Conservation (phyloP, 2,329 filamentous ascomycete species). For the Claviceps digitariae region DNA sequence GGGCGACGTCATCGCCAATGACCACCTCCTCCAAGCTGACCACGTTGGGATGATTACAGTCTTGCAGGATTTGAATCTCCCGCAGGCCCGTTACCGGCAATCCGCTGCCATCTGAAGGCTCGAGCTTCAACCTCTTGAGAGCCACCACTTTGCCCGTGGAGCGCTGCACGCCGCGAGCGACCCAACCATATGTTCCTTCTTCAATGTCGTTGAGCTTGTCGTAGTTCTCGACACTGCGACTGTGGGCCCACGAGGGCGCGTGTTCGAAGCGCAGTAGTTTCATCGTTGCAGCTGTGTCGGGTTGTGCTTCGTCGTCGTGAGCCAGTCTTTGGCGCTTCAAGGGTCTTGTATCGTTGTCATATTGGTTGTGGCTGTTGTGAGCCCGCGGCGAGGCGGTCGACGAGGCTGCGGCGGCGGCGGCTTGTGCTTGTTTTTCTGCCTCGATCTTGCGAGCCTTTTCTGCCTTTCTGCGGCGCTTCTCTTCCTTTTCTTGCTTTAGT, state of each 20-base stretch:
- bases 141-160: conserved; percentile 71
- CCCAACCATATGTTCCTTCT: conserved; percentile 92
- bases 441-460: conserved; percentile 64
- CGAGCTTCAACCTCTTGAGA: conserved; percentile 86
- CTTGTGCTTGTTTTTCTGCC: conserved; percentile 24
- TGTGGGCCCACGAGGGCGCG: conserved; percentile 50
- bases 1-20: conserved; percentile 47
- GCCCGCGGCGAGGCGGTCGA: background rate
- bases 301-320: conserved; percentile 21
- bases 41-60: conserved; percentile 69
- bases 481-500: conserved; percentile 71
- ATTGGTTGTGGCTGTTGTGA: conserved; percentile 14
- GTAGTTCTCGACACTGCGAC: conserved; percentile 73
- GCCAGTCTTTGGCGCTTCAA: conserved; percentile 50
- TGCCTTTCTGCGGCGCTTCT: conserved; percentile 72
- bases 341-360: conserved; percentile 29
- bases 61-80: conserved; percentile 83
- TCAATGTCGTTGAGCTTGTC: conserved; percentile 94
- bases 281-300: conserved; percentile 19
- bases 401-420: background rate
- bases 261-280: conserved; percentile 57
- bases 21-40: conserved; percentile 76
- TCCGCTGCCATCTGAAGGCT: conserved; percentile 56
- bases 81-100: conserved; percentile 85
- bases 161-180: conserved; percentile 67